These are phyloP conservation scores for Plasmodium ovale DNA, from an alignment of 169 alveolate genomes.

Conservation along the genomic window DNA sequence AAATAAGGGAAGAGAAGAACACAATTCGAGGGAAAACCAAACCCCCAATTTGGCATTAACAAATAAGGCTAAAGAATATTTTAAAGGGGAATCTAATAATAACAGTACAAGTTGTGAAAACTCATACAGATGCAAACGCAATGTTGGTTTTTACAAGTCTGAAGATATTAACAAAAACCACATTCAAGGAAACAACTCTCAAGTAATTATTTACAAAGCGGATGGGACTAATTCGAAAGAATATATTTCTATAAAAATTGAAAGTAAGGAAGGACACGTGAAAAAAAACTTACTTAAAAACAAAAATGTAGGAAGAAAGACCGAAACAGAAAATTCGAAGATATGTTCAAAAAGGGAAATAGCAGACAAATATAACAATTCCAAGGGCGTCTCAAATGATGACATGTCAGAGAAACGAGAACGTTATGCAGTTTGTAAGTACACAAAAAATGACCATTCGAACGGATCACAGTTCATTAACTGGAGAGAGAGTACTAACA, in stretches of 20 bases:
- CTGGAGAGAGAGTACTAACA: neutral
- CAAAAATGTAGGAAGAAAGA: neutral
- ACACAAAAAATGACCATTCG: neutral
- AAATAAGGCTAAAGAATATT: neutral
- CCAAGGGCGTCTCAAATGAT: neutral
- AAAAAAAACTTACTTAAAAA: conserved; percentile 6
- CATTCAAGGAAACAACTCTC: neutral
- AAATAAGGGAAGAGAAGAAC: neutral
- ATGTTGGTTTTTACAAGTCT: neutral
- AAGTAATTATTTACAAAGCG: conserved; percentile 7
- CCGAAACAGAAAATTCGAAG: neutral
- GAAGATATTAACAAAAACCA: neutral
- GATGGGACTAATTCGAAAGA: conserved; percentile 15
- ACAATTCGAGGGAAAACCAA: neutral
- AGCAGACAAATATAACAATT: neutral
- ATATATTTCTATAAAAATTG: conserved; percentile 30
- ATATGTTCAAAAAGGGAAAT: neutral
- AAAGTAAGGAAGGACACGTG: neutral
- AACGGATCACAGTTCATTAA: neutral
- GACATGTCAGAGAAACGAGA: neutral
- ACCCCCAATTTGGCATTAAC: neutral
- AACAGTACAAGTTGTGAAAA: neutral
- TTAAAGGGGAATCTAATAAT: neutral
- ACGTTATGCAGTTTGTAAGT: neutral
- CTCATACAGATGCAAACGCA: neutral